Evolutionary conservation across 106 monocot genomes (phyloP).

Genomic region (Posidonia australis): DNA sequence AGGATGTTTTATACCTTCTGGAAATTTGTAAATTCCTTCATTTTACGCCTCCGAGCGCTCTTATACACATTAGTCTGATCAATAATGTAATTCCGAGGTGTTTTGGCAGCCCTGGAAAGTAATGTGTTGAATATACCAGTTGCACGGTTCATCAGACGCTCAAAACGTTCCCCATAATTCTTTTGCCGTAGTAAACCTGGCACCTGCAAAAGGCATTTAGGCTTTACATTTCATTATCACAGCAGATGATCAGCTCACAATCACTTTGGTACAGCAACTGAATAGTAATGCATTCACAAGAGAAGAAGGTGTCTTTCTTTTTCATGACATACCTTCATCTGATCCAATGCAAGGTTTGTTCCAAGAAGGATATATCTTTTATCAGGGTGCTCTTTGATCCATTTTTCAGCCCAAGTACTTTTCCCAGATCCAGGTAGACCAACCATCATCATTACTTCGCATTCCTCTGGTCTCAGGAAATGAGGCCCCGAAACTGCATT

Average conservation of each 20-base stretch:
- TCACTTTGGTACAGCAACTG: too few species aligned
- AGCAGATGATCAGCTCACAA: too few species aligned
- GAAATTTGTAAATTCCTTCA: conserved; percentile 38
- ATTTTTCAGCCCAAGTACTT: conserved; percentile 68
- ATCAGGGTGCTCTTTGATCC: conserved; percentile 50
- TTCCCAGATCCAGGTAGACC: conserved; percentile 70
- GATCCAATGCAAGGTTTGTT: conserved; percentile 60
- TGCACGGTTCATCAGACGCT: conserved; percentile 53
- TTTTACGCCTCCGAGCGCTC: conserved; percentile 58
- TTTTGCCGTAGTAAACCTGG: conserved; percentile 51
- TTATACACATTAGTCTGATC: conserved; percentile 82
- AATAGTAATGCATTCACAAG: too few species aligned
- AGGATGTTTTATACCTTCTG: conserved; percentile 28
- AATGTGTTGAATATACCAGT: conserved; percentile 63
- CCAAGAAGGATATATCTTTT: conserved; percentile 62
- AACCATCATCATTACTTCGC: conserved; percentile 70
- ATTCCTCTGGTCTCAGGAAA: conserved; percentile 25
- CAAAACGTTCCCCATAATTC: conserved; percentile 76
- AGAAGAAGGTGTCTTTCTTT: too few species aligned
- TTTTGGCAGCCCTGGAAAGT: conserved; percentile 45
- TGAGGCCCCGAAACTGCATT: conserved; percentile 41
- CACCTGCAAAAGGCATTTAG: conserved; percentile 32
- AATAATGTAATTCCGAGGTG: conserved; percentile 52
- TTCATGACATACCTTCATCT: conserved; percentile 49
- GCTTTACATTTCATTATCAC: too few species aligned